Evolutionary conservation across 1,139 yeast species (phyloP), one percentile per base, ranked within the genome.

Genomic region (Kodamaea derodonti): DNA sequence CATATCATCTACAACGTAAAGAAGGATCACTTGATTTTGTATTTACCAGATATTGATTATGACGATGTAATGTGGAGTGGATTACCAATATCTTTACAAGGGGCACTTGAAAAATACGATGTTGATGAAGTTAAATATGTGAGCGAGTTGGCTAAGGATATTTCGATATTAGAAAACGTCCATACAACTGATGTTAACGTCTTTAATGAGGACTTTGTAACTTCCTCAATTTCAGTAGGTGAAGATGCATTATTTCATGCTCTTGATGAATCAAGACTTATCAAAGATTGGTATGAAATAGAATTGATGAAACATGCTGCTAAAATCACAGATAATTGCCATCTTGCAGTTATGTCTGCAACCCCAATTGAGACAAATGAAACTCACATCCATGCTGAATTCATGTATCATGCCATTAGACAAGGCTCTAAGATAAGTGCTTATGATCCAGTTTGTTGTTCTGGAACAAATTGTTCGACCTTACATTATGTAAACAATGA

Each of bases 1-100:
- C 84, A 78, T 46, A 73, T 87, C 1, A 60, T 84, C 20, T 92
- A 76, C 52, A 65, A 78, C 30, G 56, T 80, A 18, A 50, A 50
- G 3, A 46, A 58, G 14, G 87, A 83, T 35, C 67, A 74, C 36
- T 69, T 87, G 45, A 77, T 80, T 0, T 64, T 90, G 30, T 90
- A 84, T 52, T 67, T 92, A 35, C 97, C 97, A 2, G 75, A 84
- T 38, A 69, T 90, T 32, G 95, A 88, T 54, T 63, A 75, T 33
- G 97, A 92, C 31, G 96, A 86, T 54, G 85, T 92, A 32, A 84
- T 92, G 90, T 92, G 98, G 97, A 81, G 94, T 38, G 98, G 98
- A 0, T 56, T 83, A 60, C 97, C 98, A 2, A 45, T 86, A 35
- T 65, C 77, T 27, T 49, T 69, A n/a, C 79, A 81, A 34, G 79